Evolutionary conservation across 805 yeast species (phyloP).

Genomic region (Geotrichum ghanense): DNA sequence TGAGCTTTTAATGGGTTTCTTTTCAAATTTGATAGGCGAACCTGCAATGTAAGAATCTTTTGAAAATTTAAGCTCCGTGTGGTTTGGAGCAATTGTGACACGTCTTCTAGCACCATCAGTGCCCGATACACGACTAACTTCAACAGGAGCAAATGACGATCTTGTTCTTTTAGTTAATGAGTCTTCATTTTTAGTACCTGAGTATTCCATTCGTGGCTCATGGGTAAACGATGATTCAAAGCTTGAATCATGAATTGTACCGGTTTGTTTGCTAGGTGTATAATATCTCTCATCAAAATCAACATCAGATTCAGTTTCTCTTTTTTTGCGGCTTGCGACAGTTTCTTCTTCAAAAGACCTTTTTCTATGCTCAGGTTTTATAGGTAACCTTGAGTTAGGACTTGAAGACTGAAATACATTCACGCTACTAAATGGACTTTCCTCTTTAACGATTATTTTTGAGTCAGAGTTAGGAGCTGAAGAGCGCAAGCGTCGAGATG

Average conservation of each 20-base stretch:
- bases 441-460: not conserved
- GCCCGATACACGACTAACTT: not conserved
- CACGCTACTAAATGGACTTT: not conserved
- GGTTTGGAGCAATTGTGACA: not conserved
- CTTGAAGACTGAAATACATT: not conserved
- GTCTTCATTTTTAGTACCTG: too few species aligned
- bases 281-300: too few species aligned
- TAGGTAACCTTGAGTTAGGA: not conserved
- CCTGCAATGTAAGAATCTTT: not conserved
- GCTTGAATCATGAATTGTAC: too few species aligned
- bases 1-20: not conserved
- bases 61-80: not conserved
- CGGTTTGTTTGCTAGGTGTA: too few species aligned
- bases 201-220: too few species aligned
- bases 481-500: too few species aligned
- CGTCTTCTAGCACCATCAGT: not conserved
- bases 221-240: too few species aligned
- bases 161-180: not conserved
- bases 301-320: not conserved
- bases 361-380: not conserved
- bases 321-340: not conserved
- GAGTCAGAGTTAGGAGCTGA: too few species aligned
- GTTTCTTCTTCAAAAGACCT: not conserved
- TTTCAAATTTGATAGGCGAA: not conserved
- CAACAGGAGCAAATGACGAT: not conserved